phyloP scores from a whole-genome alignment of 2,329 filamentous ascomycete species.

The Zasmidium angulare region DNA sequence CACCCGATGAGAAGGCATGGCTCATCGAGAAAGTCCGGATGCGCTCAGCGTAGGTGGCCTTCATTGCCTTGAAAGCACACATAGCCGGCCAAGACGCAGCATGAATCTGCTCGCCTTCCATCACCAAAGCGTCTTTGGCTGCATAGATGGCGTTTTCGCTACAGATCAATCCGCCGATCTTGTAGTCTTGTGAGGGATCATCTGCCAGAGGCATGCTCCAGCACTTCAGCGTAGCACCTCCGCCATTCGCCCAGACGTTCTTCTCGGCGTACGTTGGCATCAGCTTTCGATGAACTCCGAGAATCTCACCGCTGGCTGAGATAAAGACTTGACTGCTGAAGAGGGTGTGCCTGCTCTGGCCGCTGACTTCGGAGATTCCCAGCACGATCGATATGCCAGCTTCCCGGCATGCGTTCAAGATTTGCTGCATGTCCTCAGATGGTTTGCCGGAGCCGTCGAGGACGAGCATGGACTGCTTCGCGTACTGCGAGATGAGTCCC shows the following conservation, averaged over 20 bases:
- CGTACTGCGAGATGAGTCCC: too few relatives aligned
- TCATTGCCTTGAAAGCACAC: too few relatives aligned
- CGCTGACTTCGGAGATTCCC: not conserved
- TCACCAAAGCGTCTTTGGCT: too few relatives aligned
- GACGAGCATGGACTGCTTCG: too few relatives aligned
- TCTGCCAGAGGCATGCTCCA: not conserved
- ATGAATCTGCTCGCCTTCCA: too few relatives aligned
- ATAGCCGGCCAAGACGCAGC: too few relatives aligned
- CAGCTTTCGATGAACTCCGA: constrained; percentile 1
- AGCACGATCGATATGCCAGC: not conserved
- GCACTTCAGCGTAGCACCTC: not conserved
- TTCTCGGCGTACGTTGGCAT: not conserved
- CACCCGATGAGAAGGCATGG: too few relatives aligned
- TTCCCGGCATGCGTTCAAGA: not conserved
- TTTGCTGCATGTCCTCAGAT: not conserved
- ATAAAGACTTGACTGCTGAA: constrained; percentile 1
- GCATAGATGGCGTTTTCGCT: too few relatives aligned
- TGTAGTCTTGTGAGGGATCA: not conserved
- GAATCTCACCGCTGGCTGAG: not conserved
- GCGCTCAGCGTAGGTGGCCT: too few relatives aligned
- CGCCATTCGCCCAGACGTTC: constrained; percentile 1
- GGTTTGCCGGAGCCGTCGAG: not conserved
- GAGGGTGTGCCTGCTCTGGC: not conserved
- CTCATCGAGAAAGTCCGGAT: too few relatives aligned
- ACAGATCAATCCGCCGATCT: too few relatives aligned